Conservation (phyloP, 495 filamentous ascomycete species). For the Lepidopterella palustris region DNA sequence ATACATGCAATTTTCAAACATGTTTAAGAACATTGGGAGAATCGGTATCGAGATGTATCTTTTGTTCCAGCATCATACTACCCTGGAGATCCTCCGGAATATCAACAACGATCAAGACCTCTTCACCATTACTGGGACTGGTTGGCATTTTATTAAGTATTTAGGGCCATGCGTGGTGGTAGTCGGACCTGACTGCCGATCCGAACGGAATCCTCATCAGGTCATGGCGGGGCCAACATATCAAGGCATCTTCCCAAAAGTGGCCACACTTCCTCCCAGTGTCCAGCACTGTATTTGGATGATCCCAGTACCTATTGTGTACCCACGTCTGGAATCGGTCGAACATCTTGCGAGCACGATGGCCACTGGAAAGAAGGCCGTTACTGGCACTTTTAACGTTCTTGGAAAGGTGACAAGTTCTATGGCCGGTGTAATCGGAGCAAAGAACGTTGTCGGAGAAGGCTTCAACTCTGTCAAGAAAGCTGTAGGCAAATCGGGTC, state of each 20-base stretch:
- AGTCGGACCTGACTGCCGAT: constrained; percentile 83
- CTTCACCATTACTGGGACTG: constrained; percentile 93
- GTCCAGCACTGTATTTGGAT: constrained; percentile 97
- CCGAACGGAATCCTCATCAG: constrained; percentile 81
- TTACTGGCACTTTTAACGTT: constrained; percentile 91
- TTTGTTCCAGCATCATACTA: constrained; percentile 98
- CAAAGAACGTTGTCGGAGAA: constrained; percentile 80
- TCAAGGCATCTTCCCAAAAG: constrained; percentile 92
- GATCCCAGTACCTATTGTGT: constrained; percentile 82
- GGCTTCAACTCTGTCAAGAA: constrained; percentile 93
- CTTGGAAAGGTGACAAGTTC: constrained; percentile 90
- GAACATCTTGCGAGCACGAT: constrained; percentile 85
- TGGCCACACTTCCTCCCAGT: constrained; percentile 82
- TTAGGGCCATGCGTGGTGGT: constrained; percentile 87
- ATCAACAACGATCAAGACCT: constrained; percentile 79
- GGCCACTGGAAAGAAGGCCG: constrained; percentile 91
- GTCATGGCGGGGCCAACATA: constrained; percentile 96
- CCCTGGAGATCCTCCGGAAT: constrained; percentile 83
- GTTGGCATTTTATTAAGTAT: constrained; percentile 98
- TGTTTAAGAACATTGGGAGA: constrained; percentile 97
- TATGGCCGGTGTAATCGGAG: constrained; percentile 89
- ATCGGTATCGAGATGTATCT: constrained; percentile 98
- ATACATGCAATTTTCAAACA: constrained; percentile 94
- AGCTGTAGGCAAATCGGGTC: constrained; percentile 85
- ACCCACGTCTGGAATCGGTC: constrained; percentile 83